Base-by-base conservation (phyloP, 306 rosid species). In the Adenanthera pavonina region DNA sequence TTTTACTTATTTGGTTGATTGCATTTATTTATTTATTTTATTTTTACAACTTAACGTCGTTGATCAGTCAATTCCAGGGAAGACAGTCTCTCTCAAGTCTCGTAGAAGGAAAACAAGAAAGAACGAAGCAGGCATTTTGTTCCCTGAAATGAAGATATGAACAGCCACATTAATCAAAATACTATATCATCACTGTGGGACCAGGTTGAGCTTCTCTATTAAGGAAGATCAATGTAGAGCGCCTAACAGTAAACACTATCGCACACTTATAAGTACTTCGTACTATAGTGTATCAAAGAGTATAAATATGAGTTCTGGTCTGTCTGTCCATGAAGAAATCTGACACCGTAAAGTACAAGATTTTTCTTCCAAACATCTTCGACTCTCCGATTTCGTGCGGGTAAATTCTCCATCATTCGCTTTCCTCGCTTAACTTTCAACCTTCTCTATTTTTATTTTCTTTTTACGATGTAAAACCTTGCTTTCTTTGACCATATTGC, bases 361-460 rank as follows among this genome's bases (percentile, higher is more conserved):
- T 53, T 35, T 70, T 59, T 43, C 34, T 38, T 66, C 38, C 47
- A 11, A 73, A 61, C 77, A 44, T 76, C 67, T 8, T n/a, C 20
- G 79, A 49, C 8, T 51, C 56, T 25, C 51, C 64, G 41, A 48
- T 65, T 47, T 60, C 53, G 38, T 41, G 44, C 52, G 19, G 44
- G 73, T 77, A 75, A 80, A 7, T 57, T 68, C 72, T 64, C 69
- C 59, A 72, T 38, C 46, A 6, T 60, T 69, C 48, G 53, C 41
- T 70, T n/a, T 52, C 13, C 53, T 47, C 2, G 1, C 5, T 53
- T 57, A n/a, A 1, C 62, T 74, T 46, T 65, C 77, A 68, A 81
- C 20, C 5, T 25, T 54, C 20, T 56, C 8, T 69, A 49, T 9
- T 53, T 47, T 40, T 10, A 48, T 76, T 46, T 60, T 53, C 73